Evolutionary conservation across 169 alveolate species (phyloP).

Genomic region (Eimeria nieschulzi): DNA sequence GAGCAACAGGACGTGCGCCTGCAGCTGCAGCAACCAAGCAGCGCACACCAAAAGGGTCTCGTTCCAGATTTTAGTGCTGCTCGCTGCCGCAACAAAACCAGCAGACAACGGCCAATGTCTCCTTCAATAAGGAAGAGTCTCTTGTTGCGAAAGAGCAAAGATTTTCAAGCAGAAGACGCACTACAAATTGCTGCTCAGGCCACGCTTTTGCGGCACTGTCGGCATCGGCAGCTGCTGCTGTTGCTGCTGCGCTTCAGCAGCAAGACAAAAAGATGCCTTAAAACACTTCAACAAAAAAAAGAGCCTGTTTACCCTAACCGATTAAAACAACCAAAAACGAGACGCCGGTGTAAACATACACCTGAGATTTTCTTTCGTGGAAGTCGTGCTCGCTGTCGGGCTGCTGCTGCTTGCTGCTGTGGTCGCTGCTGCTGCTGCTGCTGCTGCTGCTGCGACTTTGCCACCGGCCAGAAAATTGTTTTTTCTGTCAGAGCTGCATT

Average conservation of each 20-base stretch:
- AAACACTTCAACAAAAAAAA: not conserved
- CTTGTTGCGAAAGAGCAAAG: not conserved
- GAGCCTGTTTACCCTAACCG: not conserved
- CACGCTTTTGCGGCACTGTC: not conserved
- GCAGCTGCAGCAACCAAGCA: not conserved
- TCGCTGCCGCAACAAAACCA: not conserved
- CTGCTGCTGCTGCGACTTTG: not conserved
- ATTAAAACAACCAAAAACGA: not conserved
- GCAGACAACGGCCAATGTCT: not conserved
- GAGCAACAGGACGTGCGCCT: not conserved
- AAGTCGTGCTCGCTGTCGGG: conserved; percentile 29
- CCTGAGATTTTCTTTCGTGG: not conserved
- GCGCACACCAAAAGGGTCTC: not conserved
- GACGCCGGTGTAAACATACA: not conserved
- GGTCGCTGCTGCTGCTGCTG: not conserved
- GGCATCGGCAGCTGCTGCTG: conserved; percentile 16
- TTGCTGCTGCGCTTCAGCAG: conserved; percentile 10
- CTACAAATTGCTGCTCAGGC: not conserved
- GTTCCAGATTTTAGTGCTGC: no score
- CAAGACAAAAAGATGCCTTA: not conserved
- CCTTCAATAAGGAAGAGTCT: not conserved
- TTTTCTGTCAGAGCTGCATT: not conserved
- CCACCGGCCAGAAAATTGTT: not conserved
- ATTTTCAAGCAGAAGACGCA: not conserved
- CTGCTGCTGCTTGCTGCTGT: conserved; percentile 11